phyloP scores from a whole-genome alignment of 2,329 filamentous ascomycete genomes.

The Fusarium camptoceras region DNA sequence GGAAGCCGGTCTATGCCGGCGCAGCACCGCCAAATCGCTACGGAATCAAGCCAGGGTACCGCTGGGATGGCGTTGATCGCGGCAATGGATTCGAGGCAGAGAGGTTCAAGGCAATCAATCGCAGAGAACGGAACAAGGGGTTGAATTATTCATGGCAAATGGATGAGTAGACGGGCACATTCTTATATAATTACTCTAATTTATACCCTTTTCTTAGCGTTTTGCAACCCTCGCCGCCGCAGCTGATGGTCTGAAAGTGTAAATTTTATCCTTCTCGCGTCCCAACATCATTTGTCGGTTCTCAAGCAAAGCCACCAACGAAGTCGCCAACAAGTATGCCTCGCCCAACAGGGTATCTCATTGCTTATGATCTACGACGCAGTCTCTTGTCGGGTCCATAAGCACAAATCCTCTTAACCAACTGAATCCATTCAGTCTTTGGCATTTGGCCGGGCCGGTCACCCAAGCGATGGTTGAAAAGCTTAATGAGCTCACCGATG shows the following conservation, averaged over 20 bases:
- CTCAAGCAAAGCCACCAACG: not conserved
- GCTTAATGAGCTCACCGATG: conserved; percentile 65
- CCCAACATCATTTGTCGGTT: not conserved
- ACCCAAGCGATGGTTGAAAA: conserved; percentile 66
- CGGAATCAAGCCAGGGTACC: conserved; percentile 89
- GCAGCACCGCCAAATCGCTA: conserved; percentile 90
- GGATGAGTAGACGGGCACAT: conserved; percentile 73
- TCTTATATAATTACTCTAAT: conserved; percentile 28
- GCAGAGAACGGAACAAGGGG: conserved; percentile 78
- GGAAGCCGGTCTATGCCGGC: conserved; percentile 79
- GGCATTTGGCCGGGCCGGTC: conserved; percentile 64
- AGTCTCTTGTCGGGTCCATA: conserved; percentile 67
- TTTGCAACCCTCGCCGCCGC: conserved; percentile 2
- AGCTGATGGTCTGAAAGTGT: not conserved
- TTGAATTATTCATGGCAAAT: conserved; percentile 96
- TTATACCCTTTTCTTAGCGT: conserved; percentile 43
- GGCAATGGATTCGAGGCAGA: conserved; percentile 94
- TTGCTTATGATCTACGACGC: conserved; percentile 53
- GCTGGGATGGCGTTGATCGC: conserved; percentile 97
- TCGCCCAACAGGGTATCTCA: conserved; percentile 4
- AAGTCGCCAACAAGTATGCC: conserved; percentile 11
- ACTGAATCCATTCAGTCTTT: conserved; percentile 67
- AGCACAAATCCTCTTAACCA: conserved; percentile 67
- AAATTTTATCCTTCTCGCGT: conserved; percentile 2
- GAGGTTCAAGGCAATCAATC: conserved; percentile 89